Conservation (phyloP, 1,139 yeast species). For the Yamadazyma atlantica region DNA sequence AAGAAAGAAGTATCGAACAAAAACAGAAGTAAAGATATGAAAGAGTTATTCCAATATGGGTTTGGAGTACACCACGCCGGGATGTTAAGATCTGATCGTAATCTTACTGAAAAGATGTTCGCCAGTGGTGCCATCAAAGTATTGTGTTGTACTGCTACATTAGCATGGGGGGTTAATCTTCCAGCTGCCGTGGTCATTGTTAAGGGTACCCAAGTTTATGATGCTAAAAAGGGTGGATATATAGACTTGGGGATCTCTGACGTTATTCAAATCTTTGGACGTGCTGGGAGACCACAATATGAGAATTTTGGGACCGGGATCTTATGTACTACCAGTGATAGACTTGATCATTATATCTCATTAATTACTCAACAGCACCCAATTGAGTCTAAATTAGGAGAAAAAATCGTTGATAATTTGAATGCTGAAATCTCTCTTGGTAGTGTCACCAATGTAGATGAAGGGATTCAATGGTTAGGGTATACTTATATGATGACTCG, state of each 20-base stretch:
- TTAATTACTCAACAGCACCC: conserved; percentile 94
- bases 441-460: conserved; percentile 90
- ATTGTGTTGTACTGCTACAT: conserved; percentile 92
- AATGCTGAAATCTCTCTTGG: conserved; percentile 97
- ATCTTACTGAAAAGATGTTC: conserved; percentile 85
- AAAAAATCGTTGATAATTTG: conserved; percentile 82
- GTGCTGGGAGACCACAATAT: conserved; percentile 99
- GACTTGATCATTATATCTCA: conserved; percentile 82
- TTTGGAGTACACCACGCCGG: conserved; percentile 98
- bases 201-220: conserved; percentile 95
- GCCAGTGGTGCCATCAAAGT: conserved; percentile 84
- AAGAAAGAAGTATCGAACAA: conserved; percentile 65
- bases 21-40: conserved; percentile 74
- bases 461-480: conserved; percentile 95
- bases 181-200: conserved; percentile 98
- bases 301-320: conserved; percentile 93
- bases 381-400: conserved; percentile 80
- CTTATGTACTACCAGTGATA: conserved; percentile 78
- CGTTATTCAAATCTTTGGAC: conserved; percentile 96
- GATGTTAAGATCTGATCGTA: conserved; percentile 88
- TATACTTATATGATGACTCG: conserved; percentile 93
- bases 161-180: conserved; percentile 99
- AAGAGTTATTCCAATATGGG: conserved; percentile 78
- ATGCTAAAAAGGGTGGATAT: conserved; percentile 92
- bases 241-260: conserved; percentile 93